Conservation (phyloP, 768 basidiomycete species). For the Mycena amicta region DNA sequence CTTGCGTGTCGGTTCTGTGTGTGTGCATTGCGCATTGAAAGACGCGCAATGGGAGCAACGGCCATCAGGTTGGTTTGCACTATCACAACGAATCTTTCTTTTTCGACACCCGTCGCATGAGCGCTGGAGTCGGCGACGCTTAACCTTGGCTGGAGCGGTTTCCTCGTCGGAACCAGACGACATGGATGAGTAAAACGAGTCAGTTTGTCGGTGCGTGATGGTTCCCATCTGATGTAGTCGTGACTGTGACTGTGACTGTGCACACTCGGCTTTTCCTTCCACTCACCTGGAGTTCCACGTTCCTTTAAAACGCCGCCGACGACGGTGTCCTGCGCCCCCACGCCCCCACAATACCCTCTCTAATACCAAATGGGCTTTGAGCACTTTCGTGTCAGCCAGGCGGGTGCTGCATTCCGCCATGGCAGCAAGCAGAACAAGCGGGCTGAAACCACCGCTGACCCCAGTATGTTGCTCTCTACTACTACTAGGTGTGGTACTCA, state of each 20-base stretch:
- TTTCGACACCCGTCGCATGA: slow-evolving; percentile 51
- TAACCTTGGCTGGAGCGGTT: slow-evolving; percentile 17
- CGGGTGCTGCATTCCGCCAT: slow-evolving; percentile 22
- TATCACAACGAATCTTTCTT: slow-evolving; percentile 55
- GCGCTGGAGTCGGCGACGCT: slow-evolving; percentile 45
- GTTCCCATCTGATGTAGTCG: background rate
- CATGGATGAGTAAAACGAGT: slow-evolving; percentile 11
- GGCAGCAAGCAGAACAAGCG: slow-evolving; percentile 24
- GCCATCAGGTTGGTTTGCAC: slow-evolving; percentile 57
- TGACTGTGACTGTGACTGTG: background rate
- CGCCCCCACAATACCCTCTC: slow-evolving; percentile 22
- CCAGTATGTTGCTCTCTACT: slow-evolving; percentile 6
- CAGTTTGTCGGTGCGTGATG: background rate
- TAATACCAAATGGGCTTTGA: slow-evolving; percentile 32
- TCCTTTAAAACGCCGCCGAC: slow-evolving; percentile 2
- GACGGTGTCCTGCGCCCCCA: slow-evolving; percentile 25
- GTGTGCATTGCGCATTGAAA: slow-evolving; percentile 54
- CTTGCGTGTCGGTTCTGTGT: slow-evolving; percentile 46
- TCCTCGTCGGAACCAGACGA: slow-evolving; percentile 6
- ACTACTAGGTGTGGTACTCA: too few species aligned
- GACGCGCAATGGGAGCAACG: slow-evolving; percentile 59
- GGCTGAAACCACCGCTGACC: slow-evolving; percentile 19
- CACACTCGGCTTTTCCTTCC: background rate
- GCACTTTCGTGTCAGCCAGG: slow-evolving; percentile 27
- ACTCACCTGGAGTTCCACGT: background rate